Evolutionary conservation across 1,284 basidiomycete species (phyloP).

Genomic region (Anthracocystis walkeri): DNA sequence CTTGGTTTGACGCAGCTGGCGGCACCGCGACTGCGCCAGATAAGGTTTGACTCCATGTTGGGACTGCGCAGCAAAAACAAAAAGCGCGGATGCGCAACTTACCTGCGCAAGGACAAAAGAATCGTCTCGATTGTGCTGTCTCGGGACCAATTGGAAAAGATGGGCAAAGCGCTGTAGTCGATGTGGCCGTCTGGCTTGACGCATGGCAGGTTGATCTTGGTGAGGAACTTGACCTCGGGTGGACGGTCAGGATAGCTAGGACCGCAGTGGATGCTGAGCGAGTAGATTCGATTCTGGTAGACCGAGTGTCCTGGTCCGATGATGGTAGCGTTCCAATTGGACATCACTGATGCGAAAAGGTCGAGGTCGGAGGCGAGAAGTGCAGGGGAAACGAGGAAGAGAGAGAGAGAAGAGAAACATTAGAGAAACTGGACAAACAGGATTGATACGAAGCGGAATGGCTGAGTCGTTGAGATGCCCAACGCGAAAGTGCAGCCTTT

Average conservation of each 20-base stretch:
- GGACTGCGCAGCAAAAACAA: slow-evolving; percentile 12
- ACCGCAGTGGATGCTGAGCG: slow-evolving; percentile 88
- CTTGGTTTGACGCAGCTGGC: background rate
- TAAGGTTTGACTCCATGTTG: slow-evolving; percentile 7
- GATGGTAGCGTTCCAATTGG: slow-evolving; percentile 98
- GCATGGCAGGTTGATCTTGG: slow-evolving; percentile 94
- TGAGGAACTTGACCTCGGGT: slow-evolving; percentile 85
- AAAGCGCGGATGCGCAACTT: slow-evolving; percentile 22
- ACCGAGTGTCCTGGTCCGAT: slow-evolving; percentile 94
- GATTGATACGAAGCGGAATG: no score
- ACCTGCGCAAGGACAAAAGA: slow-evolving; percentile 66
- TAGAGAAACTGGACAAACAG: background rate
- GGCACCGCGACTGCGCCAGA: slow-evolving; percentile 11
- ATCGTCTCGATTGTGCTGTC: slow-evolving; percentile 67
- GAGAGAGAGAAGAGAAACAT: background rate
- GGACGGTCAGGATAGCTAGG: slow-evolving; percentile 83
- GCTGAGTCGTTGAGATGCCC: background rate
- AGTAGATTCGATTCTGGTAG: slow-evolving; percentile 98
- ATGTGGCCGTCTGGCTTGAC: slow-evolving; percentile 80
- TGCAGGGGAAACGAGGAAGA: background rate
- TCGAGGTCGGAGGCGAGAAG: background rate
- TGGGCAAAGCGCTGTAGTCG: slow-evolving; percentile 55
- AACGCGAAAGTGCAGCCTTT: background rate
- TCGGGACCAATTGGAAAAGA: slow-evolving; percentile 64
- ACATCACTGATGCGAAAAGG: slow-evolving; percentile 75